Percentiles rank a stretch among this genome's conserved stretches.
phyloP scores from a whole-genome alignment of 805 yeast genomes.

The Torulaspora maleeae region DNA sequence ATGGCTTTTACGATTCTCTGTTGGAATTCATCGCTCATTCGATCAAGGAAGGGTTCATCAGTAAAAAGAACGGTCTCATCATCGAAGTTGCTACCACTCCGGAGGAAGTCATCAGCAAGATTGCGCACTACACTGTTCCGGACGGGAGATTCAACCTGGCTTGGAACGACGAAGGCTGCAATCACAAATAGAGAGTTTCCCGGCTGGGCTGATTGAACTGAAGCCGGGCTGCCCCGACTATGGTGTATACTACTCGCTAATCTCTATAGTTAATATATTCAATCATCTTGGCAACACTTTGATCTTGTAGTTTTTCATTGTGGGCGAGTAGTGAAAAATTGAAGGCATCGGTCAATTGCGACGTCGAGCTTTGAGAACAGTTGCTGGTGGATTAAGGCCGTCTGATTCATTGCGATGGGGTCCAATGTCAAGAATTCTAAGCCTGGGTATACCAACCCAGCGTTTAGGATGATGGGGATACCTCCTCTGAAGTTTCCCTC shows the following conservation, averaged over 20 bases:
- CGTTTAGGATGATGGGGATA: slow-evolving; percentile 79
- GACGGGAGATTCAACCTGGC: slow-evolving; percentile 68
- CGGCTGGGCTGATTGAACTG: neutral
- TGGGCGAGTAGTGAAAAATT: slow-evolving; percentile 4
- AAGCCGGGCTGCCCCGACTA: neutral
- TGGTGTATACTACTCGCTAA: neutral
- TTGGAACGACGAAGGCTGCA: slow-evolving; percentile 46
- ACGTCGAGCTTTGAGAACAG: neutral
- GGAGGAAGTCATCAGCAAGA: slow-evolving; percentile 59
- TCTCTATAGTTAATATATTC: neutral
- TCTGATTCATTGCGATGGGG: neutral
- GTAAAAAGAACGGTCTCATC: slow-evolving; percentile 60
- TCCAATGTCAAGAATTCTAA: slow-evolving; percentile 9
- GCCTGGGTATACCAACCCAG: slow-evolving; percentile 52
- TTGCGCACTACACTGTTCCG: slow-evolving; percentile 59
- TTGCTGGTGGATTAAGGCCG: neutral
- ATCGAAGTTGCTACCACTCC: slow-evolving; percentile 63
- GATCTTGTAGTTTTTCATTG: neutral
- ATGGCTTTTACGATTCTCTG: slow-evolving; percentile 75
- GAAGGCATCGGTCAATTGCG: neutral
- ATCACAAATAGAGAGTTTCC: neutral
- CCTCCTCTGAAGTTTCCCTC: slow-evolving; percentile 76
- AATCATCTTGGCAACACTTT: too few relatives aligned
- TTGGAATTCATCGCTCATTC: slow-evolving; percentile 57
- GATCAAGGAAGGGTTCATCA: slow-evolving; percentile 61